A percentile compares a stretch with the other conserved stretches of the same genome.
Conservation (phyloP, 2,329 filamentous ascomycete genomes). For the Exophiala lecanii-corni region DNA sequence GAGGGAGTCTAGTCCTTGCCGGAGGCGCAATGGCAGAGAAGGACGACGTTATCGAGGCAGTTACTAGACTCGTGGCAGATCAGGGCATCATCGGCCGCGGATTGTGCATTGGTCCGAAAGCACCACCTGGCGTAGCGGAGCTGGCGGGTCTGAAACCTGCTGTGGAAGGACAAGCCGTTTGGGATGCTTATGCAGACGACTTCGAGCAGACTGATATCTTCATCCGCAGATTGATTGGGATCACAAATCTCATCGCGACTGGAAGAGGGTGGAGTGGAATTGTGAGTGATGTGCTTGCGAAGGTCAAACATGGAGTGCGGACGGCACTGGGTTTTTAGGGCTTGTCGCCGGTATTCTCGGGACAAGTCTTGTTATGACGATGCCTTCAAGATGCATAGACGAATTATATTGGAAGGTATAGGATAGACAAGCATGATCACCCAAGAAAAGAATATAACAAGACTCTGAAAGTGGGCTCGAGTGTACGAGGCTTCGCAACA, state of each 20-base stretch:
- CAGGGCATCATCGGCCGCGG: constrained; percentile 53
- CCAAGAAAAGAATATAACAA: too few species aligned
- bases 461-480: too few species aligned
- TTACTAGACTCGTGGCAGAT: constrained; percentile 58
- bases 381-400: too few species aligned
- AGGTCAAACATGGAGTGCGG: constrained; percentile 6
- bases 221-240: constrained; percentile 47
- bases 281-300: constrained; percentile 23
- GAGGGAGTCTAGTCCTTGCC: constrained; percentile 50
- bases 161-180: constrained; percentile 37
- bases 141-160: constrained; percentile 14
- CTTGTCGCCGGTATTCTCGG: too few species aligned
- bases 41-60: constrained; percentile 61
- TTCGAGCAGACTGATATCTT: constrained; percentile 55
- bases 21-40: constrained; percentile 51
- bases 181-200: constrained; percentile 60
- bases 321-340: constrained; percentile 14
- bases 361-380: too few species aligned
- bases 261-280: constrained; percentile 53
- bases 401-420: too few species aligned
- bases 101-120: constrained; percentile 54
- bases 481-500: too few species aligned
- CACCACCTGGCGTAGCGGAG: constrained; percentile 39
- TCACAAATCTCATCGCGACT: constrained; percentile 45
- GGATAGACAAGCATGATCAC: too few species aligned